Base-by-base conservation (phyloP, 331 rosid genomes). In the Acacia pycnantha region DNA sequence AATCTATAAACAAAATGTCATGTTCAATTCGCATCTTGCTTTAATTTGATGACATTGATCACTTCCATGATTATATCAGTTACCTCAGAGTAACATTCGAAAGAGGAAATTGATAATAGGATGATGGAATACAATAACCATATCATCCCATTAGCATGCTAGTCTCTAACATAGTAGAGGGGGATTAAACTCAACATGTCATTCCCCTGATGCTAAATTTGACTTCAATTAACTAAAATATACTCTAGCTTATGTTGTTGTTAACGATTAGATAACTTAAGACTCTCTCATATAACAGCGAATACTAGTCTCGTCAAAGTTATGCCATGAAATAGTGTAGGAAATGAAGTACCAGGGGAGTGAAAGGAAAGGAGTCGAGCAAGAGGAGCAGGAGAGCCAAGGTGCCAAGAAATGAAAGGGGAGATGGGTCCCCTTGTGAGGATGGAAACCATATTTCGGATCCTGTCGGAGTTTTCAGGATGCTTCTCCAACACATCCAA, bases 381-480 rank as follows among this genome's bases (percentile, higher is more conserved):
- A 40, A 88, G 62, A 8, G 75, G 89, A 66, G 98, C 95, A 72
- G 77, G 83, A 67, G 78, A 72, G 53, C 93, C 95, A 4, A 59
- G 69, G 70, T 89, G 78, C 97, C 95, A 95, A 58, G 90, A 78
- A 64, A 95, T 75, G 87, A 81, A 82, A 48, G 95, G 89, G 5
- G 97, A 85, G 70, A 95, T 89, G 0, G 98, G 97, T 41, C 98
- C 98, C 73, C 88, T 81, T 78, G 81, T 76, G 73, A 95, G 97
- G 40, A 93, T 95, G 11, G 97, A 95, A 8, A 95, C 81, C 83
- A 95, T 93, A 88, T 95, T 95, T 82, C 84, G 86, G 40, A 95
- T 51, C 62, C 98, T 85, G 77, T 94, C 97, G 0, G 98, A 80
- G 86, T 94, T 94, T 83, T 94, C 97, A 3, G 97, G 98, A 81